Conservation (phyloP, 495 filamentous ascomycete genomes). For the Hypoxylon lenormandii region DNA sequence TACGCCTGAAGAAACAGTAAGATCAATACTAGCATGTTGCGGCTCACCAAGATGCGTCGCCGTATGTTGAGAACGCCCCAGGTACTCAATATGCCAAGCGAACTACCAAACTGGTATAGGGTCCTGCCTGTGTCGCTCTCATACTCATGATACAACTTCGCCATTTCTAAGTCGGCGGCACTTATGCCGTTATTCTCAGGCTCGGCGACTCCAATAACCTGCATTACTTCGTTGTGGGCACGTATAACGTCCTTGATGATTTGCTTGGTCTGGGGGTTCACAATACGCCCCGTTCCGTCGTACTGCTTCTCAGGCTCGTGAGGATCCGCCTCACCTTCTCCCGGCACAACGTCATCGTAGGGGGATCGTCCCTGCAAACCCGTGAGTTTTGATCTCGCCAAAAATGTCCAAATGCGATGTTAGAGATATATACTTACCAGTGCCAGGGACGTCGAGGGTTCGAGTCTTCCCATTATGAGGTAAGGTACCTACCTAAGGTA, state of each 20-base stretch:
- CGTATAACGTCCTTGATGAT: constrained; percentile 65
- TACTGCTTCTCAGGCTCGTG: constrained; percentile 70
- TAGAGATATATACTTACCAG: constrained; percentile 55
- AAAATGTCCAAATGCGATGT: neutral
- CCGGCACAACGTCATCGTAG: constrained; percentile 71
- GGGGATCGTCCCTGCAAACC: constrained; percentile 73
- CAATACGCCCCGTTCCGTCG: constrained; percentile 75
- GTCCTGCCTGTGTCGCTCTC: constrained; percentile 57
- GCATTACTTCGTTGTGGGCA: constrained; percentile 70
- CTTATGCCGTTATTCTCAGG: constrained; percentile 54
- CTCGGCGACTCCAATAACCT: constrained; percentile 66
- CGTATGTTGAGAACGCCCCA: constrained; percentile 67
- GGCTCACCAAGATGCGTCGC: constrained; percentile 62
- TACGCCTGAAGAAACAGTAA: constrained; percentile 28
- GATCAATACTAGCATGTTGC: neutral
- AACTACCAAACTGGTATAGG: constrained; percentile 53
- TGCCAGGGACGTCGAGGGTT: constrained; percentile 64
- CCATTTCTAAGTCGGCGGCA: constrained; percentile 42
- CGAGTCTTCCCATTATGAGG: constrained; percentile 60
- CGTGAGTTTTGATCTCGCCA: constrained; percentile 12
- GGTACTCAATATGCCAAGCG: constrained; percentile 56
- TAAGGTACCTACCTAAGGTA: too few relatives aligned
- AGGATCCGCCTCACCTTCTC: constrained; percentile 59
- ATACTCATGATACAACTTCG: constrained; percentile 51
- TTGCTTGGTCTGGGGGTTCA: constrained; percentile 68